Conservation (phyloP, 768 basidiomycete species). For the Candolleomyces eurysporus region DNA sequence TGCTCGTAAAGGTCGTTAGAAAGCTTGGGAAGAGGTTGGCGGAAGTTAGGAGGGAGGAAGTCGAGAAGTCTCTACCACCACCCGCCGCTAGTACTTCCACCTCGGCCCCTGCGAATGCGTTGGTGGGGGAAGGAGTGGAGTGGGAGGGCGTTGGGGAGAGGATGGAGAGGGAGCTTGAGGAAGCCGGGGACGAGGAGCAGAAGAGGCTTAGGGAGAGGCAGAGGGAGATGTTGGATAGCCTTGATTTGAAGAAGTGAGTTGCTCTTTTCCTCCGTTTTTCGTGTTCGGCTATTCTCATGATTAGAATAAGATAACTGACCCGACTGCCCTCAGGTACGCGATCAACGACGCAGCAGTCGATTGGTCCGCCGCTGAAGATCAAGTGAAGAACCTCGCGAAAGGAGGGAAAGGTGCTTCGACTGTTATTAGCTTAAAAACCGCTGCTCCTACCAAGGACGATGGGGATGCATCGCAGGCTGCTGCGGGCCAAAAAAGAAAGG, state of each 20-base stretch:
- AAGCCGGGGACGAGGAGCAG: constrained; percentile 72
- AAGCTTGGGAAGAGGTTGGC: constrained; percentile 76
- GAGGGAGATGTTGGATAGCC: constrained; percentile 80
- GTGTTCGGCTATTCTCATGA: constrained; percentile 10
- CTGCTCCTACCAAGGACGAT: constrained; percentile 24
- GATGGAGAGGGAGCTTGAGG: constrained; percentile 69
- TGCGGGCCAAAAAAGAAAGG: constrained; percentile 57
- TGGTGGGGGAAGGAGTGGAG: not conserved
- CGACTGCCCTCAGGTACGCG: constrained; percentile 50
- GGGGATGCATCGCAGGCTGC: not conserved
- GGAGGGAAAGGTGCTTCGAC: constrained; percentile 54
- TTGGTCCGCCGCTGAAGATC: constrained; percentile 73
- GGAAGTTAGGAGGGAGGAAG: constrained; percentile 76
- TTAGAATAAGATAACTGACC: constrained; percentile 2
- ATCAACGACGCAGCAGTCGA: constrained; percentile 71
- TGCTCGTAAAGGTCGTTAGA: constrained; percentile 88
- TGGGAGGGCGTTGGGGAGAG: constrained; percentile 46
- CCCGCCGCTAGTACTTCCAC: constrained; percentile 4
- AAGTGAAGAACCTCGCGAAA: constrained; percentile 49
- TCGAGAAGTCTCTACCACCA: constrained; percentile 31
- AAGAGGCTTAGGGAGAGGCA: constrained; percentile 74
- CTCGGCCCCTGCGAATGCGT: constrained; percentile 18
- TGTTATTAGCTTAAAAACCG: constrained; percentile 73
- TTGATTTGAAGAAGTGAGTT: constrained; percentile 86
- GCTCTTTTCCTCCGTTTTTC: constrained; percentile 8